Percentiles rank a stretch among this genome's conserved stretches.
These are phyloP conservation scores for Malassezia japonica DNA, from an alignment of 1,284 basidiomycete genomes.

Conservation along the genomic window DNA sequence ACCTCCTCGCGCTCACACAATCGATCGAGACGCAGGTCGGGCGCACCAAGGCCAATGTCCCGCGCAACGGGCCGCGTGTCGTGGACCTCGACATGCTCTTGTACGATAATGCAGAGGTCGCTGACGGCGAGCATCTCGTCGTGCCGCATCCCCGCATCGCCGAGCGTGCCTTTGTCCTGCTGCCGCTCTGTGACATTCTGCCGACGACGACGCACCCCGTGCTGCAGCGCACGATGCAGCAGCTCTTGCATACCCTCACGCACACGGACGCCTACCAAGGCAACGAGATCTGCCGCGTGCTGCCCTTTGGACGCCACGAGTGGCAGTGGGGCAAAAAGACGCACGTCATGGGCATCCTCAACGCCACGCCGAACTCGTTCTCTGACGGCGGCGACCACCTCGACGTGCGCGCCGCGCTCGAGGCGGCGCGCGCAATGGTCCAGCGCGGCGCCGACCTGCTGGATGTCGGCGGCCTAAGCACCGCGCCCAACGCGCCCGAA, in stretches of 20 bases:
- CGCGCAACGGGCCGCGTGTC: constrained; percentile 73
- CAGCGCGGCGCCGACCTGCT: constrained; percentile 59
- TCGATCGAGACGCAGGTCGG: constrained; percentile 67
- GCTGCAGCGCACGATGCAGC: constrained; percentile 29
- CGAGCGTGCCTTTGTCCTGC: constrained; percentile 84
- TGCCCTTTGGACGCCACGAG: neutral
- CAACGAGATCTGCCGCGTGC: constrained; percentile 13
- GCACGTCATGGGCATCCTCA: constrained; percentile 84
- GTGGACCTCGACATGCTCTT: constrained; percentile 84
- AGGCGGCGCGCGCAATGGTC: constrained; percentile 26
- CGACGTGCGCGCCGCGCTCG: constrained; percentile 31
- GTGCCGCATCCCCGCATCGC: constrained; percentile 71
- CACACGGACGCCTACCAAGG: constrained; percentile 27
- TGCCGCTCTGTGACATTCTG: constrained; percentile 65
- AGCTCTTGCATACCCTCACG: constrained; percentile 33
- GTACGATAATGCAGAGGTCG: constrained; percentile 60
- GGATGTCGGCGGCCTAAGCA: constrained; percentile 85
- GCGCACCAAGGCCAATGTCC: constrained; percentile 61
- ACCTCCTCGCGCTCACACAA: constrained; percentile 64
- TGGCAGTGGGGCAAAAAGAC: constrained; percentile 51
- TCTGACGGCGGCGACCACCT: constrained; percentile 69
- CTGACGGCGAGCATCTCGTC: constrained; percentile 62
- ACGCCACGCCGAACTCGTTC: constrained; percentile 92
- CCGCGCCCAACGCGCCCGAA: constrained; percentile 35
- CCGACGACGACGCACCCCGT: constrained; percentile 43